Conservation (phyloP, 2,329 filamentous ascomycete genomes). For the Colletotrichum simmondsii region DNA sequence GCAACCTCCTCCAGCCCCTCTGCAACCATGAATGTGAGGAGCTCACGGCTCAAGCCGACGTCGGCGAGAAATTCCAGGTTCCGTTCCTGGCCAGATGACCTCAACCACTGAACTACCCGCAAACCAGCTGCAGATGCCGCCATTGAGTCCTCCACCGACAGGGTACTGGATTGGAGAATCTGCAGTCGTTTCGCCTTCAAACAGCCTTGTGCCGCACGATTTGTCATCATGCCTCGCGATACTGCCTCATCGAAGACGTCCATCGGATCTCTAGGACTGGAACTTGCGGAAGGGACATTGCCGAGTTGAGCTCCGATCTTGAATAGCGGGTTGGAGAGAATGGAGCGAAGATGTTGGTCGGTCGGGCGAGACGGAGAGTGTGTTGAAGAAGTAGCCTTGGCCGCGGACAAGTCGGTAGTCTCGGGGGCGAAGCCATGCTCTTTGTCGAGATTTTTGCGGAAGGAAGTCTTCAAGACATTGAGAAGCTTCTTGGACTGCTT, state of each 20-base stretch:
- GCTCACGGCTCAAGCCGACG: constrained; percentile 47
- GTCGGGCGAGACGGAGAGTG: constrained; percentile 45
- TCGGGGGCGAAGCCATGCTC: constrained; percentile 61
- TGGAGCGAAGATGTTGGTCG: constrained; percentile 64
- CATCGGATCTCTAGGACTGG: constrained; percentile 56
- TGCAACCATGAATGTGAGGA: constrained; percentile 63
- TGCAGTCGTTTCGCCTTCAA: constrained; percentile 59
- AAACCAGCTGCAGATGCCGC: constrained; percentile 56
- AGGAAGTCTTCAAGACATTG: constrained; percentile 66
- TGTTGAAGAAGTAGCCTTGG: constrained; percentile 4
- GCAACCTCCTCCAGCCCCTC: constrained; percentile 62
- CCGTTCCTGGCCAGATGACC: constrained; percentile 59
- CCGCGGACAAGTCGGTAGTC: constrained; percentile 37
- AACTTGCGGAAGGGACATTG: constrained; percentile 21
- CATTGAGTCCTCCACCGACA: constrained; percentile 48
- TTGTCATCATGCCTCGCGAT: constrained; percentile 66
- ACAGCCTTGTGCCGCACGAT: constrained; percentile 63
- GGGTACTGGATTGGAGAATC: constrained; percentile 46
- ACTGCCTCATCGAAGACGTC: constrained; percentile 67
- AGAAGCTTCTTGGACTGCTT: constrained; percentile 66
- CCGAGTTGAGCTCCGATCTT: constrained; percentile 44
- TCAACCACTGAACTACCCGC: constrained; percentile 65
- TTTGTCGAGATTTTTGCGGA: constrained; percentile 66
- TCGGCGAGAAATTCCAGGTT: constrained; percentile 57
- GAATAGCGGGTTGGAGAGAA: constrained; percentile 69